A percentile compares a stretch with the other conserved stretches of the same genome.
Conservation (phyloP, 306 rosid species). For the Potentilla sterilis region DNA sequence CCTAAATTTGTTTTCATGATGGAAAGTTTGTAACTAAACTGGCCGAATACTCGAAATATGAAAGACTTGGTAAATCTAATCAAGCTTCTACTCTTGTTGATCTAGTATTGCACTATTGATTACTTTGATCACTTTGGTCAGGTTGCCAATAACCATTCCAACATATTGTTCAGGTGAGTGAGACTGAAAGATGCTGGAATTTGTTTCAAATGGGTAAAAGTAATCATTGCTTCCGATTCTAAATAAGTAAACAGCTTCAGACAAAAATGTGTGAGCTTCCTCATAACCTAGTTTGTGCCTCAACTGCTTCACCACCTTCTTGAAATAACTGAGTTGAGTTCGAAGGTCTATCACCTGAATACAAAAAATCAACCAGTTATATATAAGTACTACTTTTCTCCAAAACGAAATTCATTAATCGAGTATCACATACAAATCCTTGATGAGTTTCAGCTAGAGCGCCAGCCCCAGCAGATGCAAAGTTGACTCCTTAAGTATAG, state of each 20-base stretch:
- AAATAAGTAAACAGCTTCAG: slow-evolving; percentile 36
- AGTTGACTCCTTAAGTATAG: slow-evolving; percentile 33
- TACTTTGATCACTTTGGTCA: slow-evolving; percentile 31
- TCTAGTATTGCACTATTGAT: too few relatives aligned
- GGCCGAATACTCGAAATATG: too few relatives aligned
- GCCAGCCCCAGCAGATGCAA: slow-evolving; percentile 42
- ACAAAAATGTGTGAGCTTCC: slow-evolving; percentile 25
- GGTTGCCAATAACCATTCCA: slow-evolving; percentile 33
- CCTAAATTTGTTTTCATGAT: too few relatives aligned
- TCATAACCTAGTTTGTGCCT: slow-evolving; percentile 27
- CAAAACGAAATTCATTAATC: too few relatives aligned
- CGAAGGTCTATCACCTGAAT: slow-evolving; percentile 31
- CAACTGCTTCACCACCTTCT: slow-evolving; percentile 23
- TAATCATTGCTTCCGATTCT: slow-evolving; percentile 43
- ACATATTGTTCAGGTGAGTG: slow-evolving; percentile 18
- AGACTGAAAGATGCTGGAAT: not conserved
- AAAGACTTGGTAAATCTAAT: too few relatives aligned
- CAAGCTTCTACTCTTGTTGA: too few relatives aligned
- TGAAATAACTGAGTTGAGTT: slow-evolving; percentile 29
- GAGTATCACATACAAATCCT: not conserved
- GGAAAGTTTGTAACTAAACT: too few relatives aligned
- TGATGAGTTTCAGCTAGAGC: slow-evolving; percentile 25
- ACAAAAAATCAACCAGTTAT: not conserved
- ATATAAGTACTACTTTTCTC: too few relatives aligned
- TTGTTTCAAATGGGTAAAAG: too few relatives aligned